A percentile compares a stretch with the other conserved stretches of the same genome.
Conservation (phyloP, 73 alveolate genomes). For the Paramecium sexaurelia region DNA sequence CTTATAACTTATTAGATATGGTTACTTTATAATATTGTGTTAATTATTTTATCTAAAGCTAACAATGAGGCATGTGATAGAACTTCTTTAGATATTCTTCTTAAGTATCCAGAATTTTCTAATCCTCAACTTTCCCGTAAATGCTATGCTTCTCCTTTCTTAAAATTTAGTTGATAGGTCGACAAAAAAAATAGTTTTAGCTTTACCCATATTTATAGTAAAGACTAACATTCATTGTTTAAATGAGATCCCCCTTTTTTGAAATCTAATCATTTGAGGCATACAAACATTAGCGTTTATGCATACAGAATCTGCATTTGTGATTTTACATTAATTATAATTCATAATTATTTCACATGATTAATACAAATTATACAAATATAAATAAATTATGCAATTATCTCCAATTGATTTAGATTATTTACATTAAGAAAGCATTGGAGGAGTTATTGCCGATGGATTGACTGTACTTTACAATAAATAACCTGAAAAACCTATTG, state of each 20-base stretch:
- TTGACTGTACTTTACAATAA: conserved; percentile 74
- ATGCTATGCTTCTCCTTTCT: background rate
- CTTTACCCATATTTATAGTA: background rate
- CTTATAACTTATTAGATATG: background rate
- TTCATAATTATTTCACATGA: background rate
- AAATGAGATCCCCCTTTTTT: background rate
- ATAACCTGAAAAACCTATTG: conserved; percentile 80
- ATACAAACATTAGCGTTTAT: background rate
- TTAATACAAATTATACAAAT: background rate
- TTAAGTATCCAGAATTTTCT: background rate
- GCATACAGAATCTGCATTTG: conserved; percentile 3
- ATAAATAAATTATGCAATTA: conserved; percentile 5
- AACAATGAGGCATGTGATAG: background rate
- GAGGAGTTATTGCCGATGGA: conserved; percentile 77
- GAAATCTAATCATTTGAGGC: background rate
- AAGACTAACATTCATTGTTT: background rate
- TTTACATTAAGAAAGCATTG: conserved; percentile 75
- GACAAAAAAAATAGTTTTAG: background rate
- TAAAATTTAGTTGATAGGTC: background rate
- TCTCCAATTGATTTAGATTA: conserved; percentile 72
- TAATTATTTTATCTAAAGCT: background rate
- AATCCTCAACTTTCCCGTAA: background rate
- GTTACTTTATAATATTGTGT: background rate
- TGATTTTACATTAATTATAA: conserved; percentile 20
- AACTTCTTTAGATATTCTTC: background rate